Evolutionary conservation across 176 grass and related monocot species (phyloP), one percentile per base, ranked within the genome.

Genomic region (Alloteropsis semialata): DNA sequence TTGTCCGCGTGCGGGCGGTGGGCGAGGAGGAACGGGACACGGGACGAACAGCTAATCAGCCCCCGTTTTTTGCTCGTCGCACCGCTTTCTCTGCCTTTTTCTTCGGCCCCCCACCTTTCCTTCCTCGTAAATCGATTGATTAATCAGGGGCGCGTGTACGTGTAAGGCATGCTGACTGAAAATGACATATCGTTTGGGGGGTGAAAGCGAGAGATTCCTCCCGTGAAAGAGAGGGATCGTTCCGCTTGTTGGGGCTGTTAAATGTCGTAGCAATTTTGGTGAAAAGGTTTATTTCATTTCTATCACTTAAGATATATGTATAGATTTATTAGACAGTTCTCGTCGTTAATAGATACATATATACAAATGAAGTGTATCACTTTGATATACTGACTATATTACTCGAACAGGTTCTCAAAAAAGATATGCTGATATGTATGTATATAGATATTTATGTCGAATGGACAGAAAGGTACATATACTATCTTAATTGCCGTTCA

Each of bases 31-130:
- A 49, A 79, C 79, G 66, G 73, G 74, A 51, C 73, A 72, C 82
- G 71, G 66, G 84, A 68, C 66, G 59, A 67, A 74, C 84, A 82
- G 65, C 83, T 89, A 85, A 89, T 82, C 77, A 60, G 13, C 62
- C 29, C 70, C 16, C 10, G 3, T 27, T 39, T 63, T 34, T 3
- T 17, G 43, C 59, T 49, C 41, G 28, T 76, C 82, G 49, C 61
- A 76, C 61, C 72, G 27, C 36, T 58, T 36, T 67, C 72, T 7
- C 29, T 51, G 11, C n/a, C 11, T 21, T 19, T 3, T 24, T 2
- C 9, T 56, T 37, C 19, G 2, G 2, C 50, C 41, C 28, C 43
- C n/a, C 4, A 0, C 21, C 24, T 41, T 30, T 63, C 17, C 33
- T 72, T 72, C 41, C 18, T 65, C 45, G 13, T 54, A 53, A 27